These are phyloP conservation scores for Pulicaria dysenterica DNA, from an alignment of 129 eudicot genomes.

Conservation along the genomic window DNA sequence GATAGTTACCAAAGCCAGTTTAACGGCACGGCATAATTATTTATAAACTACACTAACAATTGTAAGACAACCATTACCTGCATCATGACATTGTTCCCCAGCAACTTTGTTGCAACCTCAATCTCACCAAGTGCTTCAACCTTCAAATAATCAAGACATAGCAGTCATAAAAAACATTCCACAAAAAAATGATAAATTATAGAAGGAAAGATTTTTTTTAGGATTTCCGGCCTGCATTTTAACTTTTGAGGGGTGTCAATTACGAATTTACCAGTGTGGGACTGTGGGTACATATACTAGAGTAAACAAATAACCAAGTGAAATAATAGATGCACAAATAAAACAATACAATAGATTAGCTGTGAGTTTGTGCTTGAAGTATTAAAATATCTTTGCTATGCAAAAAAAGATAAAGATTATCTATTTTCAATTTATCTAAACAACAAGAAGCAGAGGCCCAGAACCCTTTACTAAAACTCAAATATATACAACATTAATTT, in stretches of 20 bases:
- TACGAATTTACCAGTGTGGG: constrained; percentile 88
- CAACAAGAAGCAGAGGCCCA: too few relatives aligned
- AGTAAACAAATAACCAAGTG: neutral
- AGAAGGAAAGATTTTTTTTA: constrained; percentile 20
- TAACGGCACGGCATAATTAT: too few relatives aligned
- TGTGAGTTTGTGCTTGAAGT: too few relatives aligned
- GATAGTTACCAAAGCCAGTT: too few relatives aligned
- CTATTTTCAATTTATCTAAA: too few relatives aligned
- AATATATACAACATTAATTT: too few relatives aligned
- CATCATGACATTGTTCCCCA: constrained; percentile 57
- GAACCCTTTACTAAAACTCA: too few relatives aligned
- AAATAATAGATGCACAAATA: neutral
- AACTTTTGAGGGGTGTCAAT: constrained; percentile 96
- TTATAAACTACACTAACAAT: too few relatives aligned
- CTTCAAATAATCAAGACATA: constrained; percentile 39
- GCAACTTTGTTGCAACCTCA: constrained; percentile 91
- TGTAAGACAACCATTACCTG: constrained; percentile 53
- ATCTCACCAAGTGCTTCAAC: constrained; percentile 98
- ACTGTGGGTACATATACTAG: constrained; percentile 11
- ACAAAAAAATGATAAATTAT: neutral
- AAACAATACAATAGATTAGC: too few relatives aligned
- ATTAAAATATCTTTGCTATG: too few relatives aligned
- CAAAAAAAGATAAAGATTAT: too few relatives aligned
- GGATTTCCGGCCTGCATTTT: constrained; percentile 87
- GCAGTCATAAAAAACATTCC: neutral